A percentile compares a stretch with the other conserved stretches of the same genome.
phyloP scores from a whole-genome alignment of 169 alveolate genomes.

The Plasmodium billcollinsi region DNA sequence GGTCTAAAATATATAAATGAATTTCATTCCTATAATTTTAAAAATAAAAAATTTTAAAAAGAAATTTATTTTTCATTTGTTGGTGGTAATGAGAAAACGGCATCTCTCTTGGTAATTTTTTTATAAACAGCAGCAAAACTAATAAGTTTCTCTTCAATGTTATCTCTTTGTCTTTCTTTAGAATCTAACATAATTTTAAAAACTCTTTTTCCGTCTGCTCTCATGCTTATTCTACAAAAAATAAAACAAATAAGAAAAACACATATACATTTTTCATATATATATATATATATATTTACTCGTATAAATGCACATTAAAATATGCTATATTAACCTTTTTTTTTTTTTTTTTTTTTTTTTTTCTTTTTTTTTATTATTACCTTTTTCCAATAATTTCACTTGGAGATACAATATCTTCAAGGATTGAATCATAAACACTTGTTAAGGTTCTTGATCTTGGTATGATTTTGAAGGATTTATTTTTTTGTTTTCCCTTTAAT shows the following conservation, averaged over 20 bases:
- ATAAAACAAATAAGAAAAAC: neutral
- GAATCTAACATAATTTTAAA: conserved; percentile 95
- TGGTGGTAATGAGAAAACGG: conserved; percentile 89
- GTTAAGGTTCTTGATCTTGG: conserved; percentile 97
- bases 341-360: neutral
- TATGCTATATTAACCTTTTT: neutral
- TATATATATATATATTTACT: neutral
- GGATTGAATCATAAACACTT: conserved; percentile 95
- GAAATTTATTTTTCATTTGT: conserved; percentile 66
- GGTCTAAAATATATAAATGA: neutral
- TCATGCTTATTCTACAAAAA: conserved; percentile 90
- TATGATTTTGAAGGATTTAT: conserved; percentile 91
- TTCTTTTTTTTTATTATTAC: conserved; percentile 52
- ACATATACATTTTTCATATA: conserved; percentile 83
- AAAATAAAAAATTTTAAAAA: too few species aligned
- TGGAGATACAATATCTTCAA: conserved; percentile 96
- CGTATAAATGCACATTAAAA: neutral
- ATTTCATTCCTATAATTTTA: neutral
- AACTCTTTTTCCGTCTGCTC: conserved; percentile 94
- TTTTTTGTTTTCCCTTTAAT: conserved; percentile 89
- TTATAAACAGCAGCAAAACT: conserved; percentile 95
- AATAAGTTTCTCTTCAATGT: conserved; percentile 94
- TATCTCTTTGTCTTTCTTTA: conserved; percentile 95
- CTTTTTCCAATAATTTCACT: conserved; percentile 94
- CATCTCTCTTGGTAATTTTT: conserved; percentile 95